Conservation (phyloP, 1,139 yeast species). For the Kluyveromyces sp. region DNA sequence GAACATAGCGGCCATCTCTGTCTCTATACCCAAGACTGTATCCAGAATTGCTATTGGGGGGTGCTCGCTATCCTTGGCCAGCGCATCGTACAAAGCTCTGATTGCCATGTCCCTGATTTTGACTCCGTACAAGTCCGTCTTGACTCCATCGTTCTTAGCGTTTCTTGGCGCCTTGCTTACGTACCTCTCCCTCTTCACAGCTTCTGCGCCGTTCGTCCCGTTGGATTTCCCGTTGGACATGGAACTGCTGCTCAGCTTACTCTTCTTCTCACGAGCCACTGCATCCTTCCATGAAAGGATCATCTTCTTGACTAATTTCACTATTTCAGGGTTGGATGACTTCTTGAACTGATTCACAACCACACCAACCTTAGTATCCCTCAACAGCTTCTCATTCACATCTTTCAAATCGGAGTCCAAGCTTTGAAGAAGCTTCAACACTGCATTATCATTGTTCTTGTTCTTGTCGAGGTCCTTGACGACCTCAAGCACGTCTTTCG, state of each 20-base stretch:
- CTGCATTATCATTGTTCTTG: conserved; percentile 50
- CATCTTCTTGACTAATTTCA: conserved; percentile 68
- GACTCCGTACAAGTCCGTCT: conserved; percentile 61
- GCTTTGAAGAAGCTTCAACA: conserved; percentile 58
- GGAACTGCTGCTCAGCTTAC: conserved; percentile 18
- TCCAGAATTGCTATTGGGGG: conserved; percentile 52
- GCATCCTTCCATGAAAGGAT: conserved; percentile 87
- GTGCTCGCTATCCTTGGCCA: conserved; percentile 68
- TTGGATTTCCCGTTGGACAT: conserved; percentile 14
- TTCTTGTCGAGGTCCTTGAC: conserved; percentile 71
- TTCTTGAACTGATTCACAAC: conserved; percentile 85
- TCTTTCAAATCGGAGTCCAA: conserved; percentile 60
- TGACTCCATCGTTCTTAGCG: conserved; percentile 74
- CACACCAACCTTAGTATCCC: conserved; percentile 97
- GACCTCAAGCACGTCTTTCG: conserved; percentile 64
- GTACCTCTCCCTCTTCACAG: conserved; percentile 31
- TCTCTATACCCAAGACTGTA: conserved; percentile 67
- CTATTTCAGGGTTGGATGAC: conserved; percentile 59
- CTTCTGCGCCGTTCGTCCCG: conserved; percentile 16
- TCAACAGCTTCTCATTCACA: conserved; percentile 77
- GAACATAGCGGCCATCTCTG: conserved; percentile 41
- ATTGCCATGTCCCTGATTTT: conserved; percentile 79
- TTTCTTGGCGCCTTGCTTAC: conserved; percentile 56
- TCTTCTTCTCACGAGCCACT: conserved; percentile 66
- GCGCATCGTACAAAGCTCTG: conserved; percentile 77